A percentile compares a stretch with the other conserved stretches of the same genome.
phyloP scores from a whole-genome alignment of 2,329 filamentous ascomycete species.

The Epichloe baconii region DNA sequence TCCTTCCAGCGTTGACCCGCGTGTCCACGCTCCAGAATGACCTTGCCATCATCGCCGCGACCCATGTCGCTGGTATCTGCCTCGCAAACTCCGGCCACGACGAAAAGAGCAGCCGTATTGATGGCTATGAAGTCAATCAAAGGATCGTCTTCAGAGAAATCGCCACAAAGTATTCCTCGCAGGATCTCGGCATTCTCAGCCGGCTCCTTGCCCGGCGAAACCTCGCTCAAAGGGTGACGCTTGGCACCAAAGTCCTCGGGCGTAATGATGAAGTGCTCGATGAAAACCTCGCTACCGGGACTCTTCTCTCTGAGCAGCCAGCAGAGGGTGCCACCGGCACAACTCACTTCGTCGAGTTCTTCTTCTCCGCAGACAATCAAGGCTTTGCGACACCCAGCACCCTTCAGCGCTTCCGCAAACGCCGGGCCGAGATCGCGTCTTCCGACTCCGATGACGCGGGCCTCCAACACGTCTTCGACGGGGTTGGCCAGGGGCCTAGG shows the following conservation, averaged over 20 bases:
- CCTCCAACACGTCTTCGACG: slow-evolving; percentile 71
- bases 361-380: slow-evolving; percentile 88
- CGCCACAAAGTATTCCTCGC: slow-evolving; percentile 58
- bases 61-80: slow-evolving; percentile 70
- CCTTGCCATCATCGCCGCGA: slow-evolving; percentile 63
- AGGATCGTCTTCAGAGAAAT: slow-evolving; percentile 63
- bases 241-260: slow-evolving; percentile 81
- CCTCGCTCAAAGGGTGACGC: slow-evolving; percentile 58
- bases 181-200: slow-evolving; percentile 79
- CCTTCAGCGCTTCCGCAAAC: slow-evolving; percentile 71
- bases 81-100: slow-evolving; percentile 76
- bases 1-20: slow-evolving; percentile 90
- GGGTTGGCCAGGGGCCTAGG: slow-evolving; percentile 83
- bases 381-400: slow-evolving; percentile 68
- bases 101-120: slow-evolving; percentile 82
- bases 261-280: slow-evolving; percentile 66
- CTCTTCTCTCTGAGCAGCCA: slow-evolving; percentile 57
- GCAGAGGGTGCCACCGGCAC: slow-evolving; percentile 76
- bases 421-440: slow-evolving; percentile 75
- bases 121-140: slow-evolving; percentile 89
- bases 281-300: slow-evolving; percentile 29
- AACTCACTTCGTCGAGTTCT: slow-evolving; percentile 90
- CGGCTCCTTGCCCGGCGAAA: slow-evolving; percentile 76
- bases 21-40: slow-evolving; percentile 71
- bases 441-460: slow-evolving; percentile 85